Base-by-base conservation (phyloP, 1,284 basidiomycete species). In the Leccinum pallidistipes region DNA sequence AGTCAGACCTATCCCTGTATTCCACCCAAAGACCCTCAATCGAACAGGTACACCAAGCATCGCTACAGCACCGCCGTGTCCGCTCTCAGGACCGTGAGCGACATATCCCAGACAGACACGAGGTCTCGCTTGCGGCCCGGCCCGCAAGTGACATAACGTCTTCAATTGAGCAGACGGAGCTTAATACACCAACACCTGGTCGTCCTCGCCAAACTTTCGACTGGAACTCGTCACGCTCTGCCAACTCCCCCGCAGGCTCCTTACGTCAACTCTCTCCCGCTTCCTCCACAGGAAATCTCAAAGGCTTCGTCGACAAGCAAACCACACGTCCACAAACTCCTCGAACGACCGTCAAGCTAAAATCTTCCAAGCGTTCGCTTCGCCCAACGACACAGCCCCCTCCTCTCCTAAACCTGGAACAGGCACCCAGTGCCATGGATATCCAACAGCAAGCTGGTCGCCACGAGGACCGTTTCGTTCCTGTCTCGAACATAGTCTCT, bases 231-330 rank as follows among this genome's bases (percentile, higher is more conserved):
- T 51, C 72, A 3, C 60, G 49, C 62, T 68, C 63, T 49, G 57
- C 54, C 55, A 66, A 14, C 59, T 68, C 64, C 54, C 64, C 59
- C 27, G 60, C 24, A 5, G 7, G 58, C 18, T 65, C 72, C 45
- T 45, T 63, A 12, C 76, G 69, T n/a, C 68, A 75, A 43, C 70
- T 77, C 27, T 70, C 77, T 1, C 75, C 74, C 5, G 73, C 78
- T 0, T 76, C 73, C 12, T 81, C 78, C 9, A 74, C 76, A 1
- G 76, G 77, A 7, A 79, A 79, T 65, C 71, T 81, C 53, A 77
- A 69, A 53, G 71, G 71, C 40, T 71, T 73, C 31, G 66, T 75
- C 14, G 71, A 69, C 60, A 71, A 63, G 34, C 68, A 63, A 9
- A 36, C 9, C 3, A 1, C 12, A 3, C 60, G 54, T 16, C 4